phyloP scores from a whole-genome alignment of 148 eudicot species.

The Linanthus parryae region DNA sequence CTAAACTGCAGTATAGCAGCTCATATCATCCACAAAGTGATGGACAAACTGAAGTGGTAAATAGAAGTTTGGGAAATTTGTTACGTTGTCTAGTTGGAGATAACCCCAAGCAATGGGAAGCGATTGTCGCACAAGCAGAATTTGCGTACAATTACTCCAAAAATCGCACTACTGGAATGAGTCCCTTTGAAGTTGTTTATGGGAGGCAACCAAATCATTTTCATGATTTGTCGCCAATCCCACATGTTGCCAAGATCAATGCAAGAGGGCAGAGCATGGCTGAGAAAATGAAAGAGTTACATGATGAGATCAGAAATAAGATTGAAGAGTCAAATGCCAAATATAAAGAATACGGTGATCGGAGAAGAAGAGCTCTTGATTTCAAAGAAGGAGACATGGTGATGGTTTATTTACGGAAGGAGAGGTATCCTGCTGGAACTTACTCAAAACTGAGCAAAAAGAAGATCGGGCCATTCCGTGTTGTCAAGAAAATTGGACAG shows the following conservation, averaged over 20 bases:
- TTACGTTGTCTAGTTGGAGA: background rate
- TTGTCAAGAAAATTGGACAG: too few species aligned
- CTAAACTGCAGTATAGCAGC: background rate
- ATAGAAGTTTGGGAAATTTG: background rate
- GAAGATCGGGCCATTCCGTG: too few species aligned
- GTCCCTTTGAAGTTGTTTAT: background rate
- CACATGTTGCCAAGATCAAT: background rate
- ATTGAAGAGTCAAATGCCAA: background rate
- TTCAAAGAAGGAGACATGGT: background rate
- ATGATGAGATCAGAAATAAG: background rate
- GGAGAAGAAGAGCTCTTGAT: too few species aligned
- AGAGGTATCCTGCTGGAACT: too few species aligned
- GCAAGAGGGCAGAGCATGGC: background rate
- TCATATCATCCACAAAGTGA: background rate
- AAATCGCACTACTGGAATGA: background rate
- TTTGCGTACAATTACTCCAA: background rate
- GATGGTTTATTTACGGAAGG: background rate
- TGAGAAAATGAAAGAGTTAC: background rate
- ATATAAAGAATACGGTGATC: background rate
- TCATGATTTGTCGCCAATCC: background rate
- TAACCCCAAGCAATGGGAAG: background rate
- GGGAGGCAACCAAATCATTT: background rate
- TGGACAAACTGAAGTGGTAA: too few species aligned
- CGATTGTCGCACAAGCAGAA: background rate
- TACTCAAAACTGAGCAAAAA: too few species aligned